phyloP scores from a whole-genome alignment of 495 filamentous ascomycete species.

The Tuber borchii region DNA sequence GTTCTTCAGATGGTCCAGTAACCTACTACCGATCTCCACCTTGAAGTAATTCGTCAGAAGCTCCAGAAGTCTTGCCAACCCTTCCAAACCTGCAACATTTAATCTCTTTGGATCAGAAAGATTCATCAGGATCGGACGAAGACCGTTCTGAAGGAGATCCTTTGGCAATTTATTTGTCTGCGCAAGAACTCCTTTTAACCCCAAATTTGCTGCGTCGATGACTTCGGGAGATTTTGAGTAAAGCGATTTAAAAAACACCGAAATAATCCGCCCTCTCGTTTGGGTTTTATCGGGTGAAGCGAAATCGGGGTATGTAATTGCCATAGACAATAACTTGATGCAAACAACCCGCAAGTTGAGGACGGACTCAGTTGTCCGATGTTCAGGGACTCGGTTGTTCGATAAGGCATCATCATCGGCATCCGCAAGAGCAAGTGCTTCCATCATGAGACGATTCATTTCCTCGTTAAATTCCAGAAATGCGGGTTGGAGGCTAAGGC shows the following conservation, averaged over 20 bases:
- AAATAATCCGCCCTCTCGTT: conserved; percentile 76
- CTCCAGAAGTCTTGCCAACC: conserved; percentile 77
- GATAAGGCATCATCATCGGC: conserved; percentile 84
- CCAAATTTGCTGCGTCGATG: conserved; percentile 87
- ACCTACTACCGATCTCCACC: conserved; percentile 85
- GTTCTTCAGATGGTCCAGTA: conserved; percentile 85
- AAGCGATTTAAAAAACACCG: conserved; percentile 93
- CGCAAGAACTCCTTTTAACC: conserved; percentile 72
- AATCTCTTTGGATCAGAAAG: conserved; percentile 88
- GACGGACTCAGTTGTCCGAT: conserved; percentile 83
- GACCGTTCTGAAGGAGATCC: conserved; percentile 86
- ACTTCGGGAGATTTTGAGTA: conserved; percentile 87
- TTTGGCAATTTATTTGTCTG: conserved; percentile 90
- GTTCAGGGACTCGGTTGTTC: conserved; percentile 69
- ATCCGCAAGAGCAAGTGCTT: conserved; percentile 86
- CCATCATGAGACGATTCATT: conserved; percentile 80
- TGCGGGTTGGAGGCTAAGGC: conserved; percentile 73
- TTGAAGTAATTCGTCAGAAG: conserved; percentile 98
- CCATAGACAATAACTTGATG: conserved; percentile 83
- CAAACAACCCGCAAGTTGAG: conserved; percentile 89
- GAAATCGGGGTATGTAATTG: conserved; percentile 87
- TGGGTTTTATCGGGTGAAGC: conserved; percentile 52
- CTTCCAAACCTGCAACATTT: conserved; percentile 82
- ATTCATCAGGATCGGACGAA: conserved; percentile 91
- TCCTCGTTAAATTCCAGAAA: conserved; percentile 86